Evolutionary conservation across 805 yeast genomes (phyloP), one percentile per base, ranked within the genome.

Genomic region (Candida sonorensis): DNA sequence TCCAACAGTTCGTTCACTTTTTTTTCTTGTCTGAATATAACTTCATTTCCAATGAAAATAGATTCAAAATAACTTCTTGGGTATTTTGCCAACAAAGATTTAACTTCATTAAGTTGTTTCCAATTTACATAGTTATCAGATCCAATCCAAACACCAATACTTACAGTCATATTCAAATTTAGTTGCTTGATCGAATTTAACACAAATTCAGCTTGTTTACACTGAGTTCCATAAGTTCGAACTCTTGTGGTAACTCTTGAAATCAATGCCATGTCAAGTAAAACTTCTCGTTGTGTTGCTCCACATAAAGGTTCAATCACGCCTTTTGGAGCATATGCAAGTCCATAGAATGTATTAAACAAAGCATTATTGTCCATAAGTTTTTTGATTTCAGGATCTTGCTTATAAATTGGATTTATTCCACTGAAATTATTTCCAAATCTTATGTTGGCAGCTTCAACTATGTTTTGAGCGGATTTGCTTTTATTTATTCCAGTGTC

Each of bases 81-180:
- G 39, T 66, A 69, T 15, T 48, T 52, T 4, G 35, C 38, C 19
- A 79, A 42, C 0, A 72, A 38, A 2, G 42, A 26, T 37, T 66
- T 63, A 67, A 77, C 63, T 4, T 55, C 61, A 7, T 45, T 37
- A 30, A 80, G 46, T 45, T 79, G 79, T 8, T 53, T 44, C 29
- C 53, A 36, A 38, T 79, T 78, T 6, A 56, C 56, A 4, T 55
- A 51, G 4, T 66, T 58, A 47, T 73, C 60, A 1, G 44, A 40
- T 0, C 76, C 73, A 25, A 78, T 69, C 81, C 82, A 75, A 2
- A 81, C 67, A 1, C 86, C 86, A 37, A 79, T 45, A 0, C 81
- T 53, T 15, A 81, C 43, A 0, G 77, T 69, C 64, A 79, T 62
- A 37, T 77, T 68, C 25, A 79, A 50, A 12, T 67, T 57, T 31